phyloP scores from a whole-genome alignment of 768 basidiomycete species.

The Cystofilobasidium capitatum region DNA sequence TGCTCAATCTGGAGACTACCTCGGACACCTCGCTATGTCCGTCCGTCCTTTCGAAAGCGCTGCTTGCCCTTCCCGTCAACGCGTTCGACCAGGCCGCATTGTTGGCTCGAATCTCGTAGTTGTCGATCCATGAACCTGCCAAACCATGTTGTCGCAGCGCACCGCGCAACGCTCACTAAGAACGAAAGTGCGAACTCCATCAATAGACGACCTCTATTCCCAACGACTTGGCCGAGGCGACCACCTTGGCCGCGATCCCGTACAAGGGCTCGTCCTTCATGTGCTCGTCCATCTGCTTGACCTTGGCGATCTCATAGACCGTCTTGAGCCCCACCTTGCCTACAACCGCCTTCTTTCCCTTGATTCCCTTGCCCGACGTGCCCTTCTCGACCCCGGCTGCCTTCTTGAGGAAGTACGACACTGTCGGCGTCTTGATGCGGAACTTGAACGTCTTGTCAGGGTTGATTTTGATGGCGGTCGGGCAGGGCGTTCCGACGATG shows the following conservation, averaged over 20 bases:
- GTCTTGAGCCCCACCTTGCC: constrained; percentile 89
- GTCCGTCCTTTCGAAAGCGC: background rate
- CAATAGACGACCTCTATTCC: constrained; percentile 68
- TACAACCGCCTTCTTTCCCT: constrained; percentile 40
- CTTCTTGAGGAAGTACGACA: constrained; percentile 71
- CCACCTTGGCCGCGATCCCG: constrained; percentile 73
- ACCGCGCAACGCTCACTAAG: background rate
- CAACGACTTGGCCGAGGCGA: constrained; percentile 78
- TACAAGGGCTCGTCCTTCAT: constrained; percentile 77
- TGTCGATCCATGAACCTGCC: background rate
- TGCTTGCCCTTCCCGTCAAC: background rate
- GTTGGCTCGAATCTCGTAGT: background rate
- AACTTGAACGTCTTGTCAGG: constrained; percentile 95
- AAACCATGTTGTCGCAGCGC: background rate
- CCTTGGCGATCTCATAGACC: constrained; percentile 96
- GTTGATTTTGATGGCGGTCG: constrained; percentile 85
- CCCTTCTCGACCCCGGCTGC: constrained; percentile 85
- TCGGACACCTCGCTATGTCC: background rate
- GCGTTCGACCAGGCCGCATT: background rate
- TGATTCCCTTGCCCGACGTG: constrained; percentile 68
- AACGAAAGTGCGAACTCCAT: background rate
- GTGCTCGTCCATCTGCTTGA: constrained; percentile 84
- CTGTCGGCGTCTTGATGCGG: constrained; percentile 71
- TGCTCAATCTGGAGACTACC: background rate
- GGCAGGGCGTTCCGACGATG: constrained; percentile 71